phyloP scores from a whole-genome alignment of 257 asterid species.

The Solanum medicagineum region DNA sequence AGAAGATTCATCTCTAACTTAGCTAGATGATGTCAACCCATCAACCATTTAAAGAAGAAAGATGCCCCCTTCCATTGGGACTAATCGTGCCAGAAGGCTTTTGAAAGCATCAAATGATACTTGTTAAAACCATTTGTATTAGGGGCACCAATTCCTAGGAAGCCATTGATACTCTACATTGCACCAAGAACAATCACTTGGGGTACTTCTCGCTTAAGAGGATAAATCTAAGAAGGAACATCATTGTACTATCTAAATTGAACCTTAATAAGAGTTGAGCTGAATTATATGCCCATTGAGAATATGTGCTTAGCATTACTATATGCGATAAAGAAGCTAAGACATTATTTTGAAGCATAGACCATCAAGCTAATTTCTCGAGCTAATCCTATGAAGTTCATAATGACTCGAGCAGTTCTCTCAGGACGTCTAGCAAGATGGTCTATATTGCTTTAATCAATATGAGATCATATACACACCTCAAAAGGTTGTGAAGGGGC shows the following conservation, averaged over 20 bases:
- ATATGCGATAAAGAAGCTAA: not conserved
- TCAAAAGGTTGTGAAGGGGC: not conserved
- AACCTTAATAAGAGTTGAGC: no score
- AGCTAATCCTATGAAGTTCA: not conserved
- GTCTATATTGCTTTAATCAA: not conserved
- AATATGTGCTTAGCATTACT: not conserved
- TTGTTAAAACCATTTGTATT: no score
- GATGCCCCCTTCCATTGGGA: not conserved
- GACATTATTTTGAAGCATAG: not conserved
- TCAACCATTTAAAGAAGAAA: not conserved
- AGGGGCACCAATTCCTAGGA: no score
- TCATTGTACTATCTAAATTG: no score
- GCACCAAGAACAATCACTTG: no score
- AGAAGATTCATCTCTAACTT: not conserved
- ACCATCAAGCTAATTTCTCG: not conserved
- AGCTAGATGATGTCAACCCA: not conserved
- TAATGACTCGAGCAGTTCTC: not conserved
- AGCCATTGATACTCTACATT: no score
- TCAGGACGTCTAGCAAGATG: not conserved
- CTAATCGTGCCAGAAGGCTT: no score
- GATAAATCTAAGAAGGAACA: no score
- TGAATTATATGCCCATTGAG: not conserved
- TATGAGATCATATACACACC: not conserved
- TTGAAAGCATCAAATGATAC: not conserved
- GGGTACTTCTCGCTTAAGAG: no score